A percentile compares a stretch with the other conserved stretches of the same genome.
These are phyloP conservation scores for Amyloporia xantha DNA, from an alignment of 768 basidiomycete species.

Conservation along the genomic window DNA sequence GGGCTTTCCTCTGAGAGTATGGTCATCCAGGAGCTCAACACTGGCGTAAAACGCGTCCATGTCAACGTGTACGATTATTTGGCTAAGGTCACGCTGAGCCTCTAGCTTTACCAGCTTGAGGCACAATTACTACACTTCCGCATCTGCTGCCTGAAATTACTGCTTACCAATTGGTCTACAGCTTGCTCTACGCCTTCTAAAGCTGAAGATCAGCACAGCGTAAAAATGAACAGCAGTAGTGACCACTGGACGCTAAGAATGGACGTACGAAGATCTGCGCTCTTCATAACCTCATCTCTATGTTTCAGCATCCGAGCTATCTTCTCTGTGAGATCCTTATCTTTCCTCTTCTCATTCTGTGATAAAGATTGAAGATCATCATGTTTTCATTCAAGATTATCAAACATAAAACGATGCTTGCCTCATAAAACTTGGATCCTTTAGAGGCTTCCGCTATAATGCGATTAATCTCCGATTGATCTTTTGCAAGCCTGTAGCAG, in stretches of 20 bases:
- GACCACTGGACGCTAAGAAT: neutral
- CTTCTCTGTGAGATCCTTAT: constrained; percentile 74
- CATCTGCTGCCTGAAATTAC: neutral
- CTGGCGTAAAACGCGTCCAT: constrained; percentile 92
- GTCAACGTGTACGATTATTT: constrained; percentile 89
- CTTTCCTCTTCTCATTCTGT: constrained; percentile 86
- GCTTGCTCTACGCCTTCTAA: constrained; percentile 53
- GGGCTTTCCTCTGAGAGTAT: constrained; percentile 59
- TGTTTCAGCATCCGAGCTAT: constrained; percentile 64
- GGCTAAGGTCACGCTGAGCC: constrained; percentile 66
- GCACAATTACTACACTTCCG: too few species aligned
- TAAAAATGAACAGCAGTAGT: too few species aligned
- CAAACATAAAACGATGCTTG: constrained; percentile 22
- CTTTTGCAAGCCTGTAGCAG: constrained; percentile 48
- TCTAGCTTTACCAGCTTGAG: constrained; percentile 65
- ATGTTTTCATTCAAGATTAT: neutral
- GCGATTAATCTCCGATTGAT: constrained; percentile 79
- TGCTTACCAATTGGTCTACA: constrained; percentile 65
- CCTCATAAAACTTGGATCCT: constrained; percentile 90
- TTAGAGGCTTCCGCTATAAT: constrained; percentile 89
- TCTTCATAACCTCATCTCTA: constrained; percentile 50
- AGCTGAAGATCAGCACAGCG: neutral
- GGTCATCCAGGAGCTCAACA: constrained; percentile 66
- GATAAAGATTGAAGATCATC: constrained; percentile 3
- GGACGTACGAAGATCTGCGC: constrained; percentile 48